A percentile compares a stretch with the other conserved stretches of the same genome.
phyloP scores from a whole-genome alignment of 345 rosid genomes.

The Camelina neglecta region DNA sequence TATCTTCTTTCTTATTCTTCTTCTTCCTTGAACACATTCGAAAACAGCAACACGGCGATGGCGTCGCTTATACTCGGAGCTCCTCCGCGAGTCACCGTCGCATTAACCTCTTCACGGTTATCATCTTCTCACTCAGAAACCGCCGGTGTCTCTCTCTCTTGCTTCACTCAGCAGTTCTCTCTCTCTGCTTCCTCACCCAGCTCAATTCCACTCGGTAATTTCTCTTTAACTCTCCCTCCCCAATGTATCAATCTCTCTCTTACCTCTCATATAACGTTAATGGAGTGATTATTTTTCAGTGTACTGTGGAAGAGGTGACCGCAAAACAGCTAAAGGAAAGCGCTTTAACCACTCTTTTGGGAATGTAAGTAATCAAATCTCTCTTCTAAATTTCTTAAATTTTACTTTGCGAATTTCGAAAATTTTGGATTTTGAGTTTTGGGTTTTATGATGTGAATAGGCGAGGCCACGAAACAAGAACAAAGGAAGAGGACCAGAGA shows the following conservation, averaged over 20 bases:
- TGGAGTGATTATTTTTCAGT: constrained; percentile 47
- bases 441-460: constrained; percentile 41
- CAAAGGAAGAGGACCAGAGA: constrained; percentile 88
- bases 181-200: constrained; percentile 44
- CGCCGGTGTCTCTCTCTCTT: constrained; percentile 48
- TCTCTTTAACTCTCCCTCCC: constrained; percentile 29
- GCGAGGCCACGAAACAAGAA: constrained; percentile 92
- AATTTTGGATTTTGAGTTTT: constrained; percentile 10
- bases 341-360: constrained; percentile 94
- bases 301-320: constrained; percentile 87
- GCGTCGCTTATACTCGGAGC: constrained; percentile 61
- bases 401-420: not conserved
- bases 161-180: constrained; percentile 42
- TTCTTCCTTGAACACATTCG: constrained; percentile 14
- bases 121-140: constrained; percentile 62
- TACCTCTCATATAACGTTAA: not conserved
- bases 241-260: not conserved
- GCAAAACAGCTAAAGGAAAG: constrained; percentile 86
- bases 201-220: constrained; percentile 49
- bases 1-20: constrained; percentile 38
- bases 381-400: not conserved
- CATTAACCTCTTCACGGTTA: constrained; percentile 40
- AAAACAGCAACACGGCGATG: constrained; percentile 44
- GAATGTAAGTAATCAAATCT: constrained; percentile 57
- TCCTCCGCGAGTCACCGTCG: constrained; percentile 45